Evolutionary conservation across 768 basidiomycete genomes (phyloP).

Genomic region (Lactarius deliciosus): DNA sequence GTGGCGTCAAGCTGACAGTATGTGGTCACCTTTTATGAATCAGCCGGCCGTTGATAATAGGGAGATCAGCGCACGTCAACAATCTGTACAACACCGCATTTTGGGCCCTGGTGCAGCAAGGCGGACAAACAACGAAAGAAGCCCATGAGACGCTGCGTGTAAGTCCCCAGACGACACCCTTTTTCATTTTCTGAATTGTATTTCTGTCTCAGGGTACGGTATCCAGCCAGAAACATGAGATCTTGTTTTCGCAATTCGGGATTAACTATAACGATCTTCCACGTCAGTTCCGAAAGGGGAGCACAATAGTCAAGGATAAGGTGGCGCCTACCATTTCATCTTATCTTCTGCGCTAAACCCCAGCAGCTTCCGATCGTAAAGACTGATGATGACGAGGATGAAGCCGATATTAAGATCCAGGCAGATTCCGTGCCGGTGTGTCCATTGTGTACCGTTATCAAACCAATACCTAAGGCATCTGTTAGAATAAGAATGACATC

Average conservation of each 20-base stretch:
- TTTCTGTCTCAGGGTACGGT: conserved; percentile 67
- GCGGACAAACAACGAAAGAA: conserved; percentile 71
- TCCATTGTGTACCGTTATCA: background rate
- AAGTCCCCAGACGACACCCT: conserved; percentile 25
- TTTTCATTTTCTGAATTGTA: background rate
- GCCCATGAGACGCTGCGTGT: conserved; percentile 83
- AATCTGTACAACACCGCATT: conserved; percentile 96
- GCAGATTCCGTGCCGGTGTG: background rate
- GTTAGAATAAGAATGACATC: background rate
- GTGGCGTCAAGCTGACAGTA: conserved; percentile 96
- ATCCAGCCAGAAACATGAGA: conserved; percentile 88
- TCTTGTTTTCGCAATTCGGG: conserved; percentile 75
- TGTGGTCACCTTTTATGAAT: conserved; percentile 34
- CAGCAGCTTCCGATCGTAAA: background rate
- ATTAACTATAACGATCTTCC: conserved; percentile 87
- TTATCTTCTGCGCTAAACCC: background rate
- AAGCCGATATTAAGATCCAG: background rate
- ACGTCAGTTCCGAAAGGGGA: conserved; percentile 79
- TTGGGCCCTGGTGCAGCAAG: conserved; percentile 89
- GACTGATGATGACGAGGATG: background rate
- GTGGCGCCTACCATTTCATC: conserved; percentile 35
- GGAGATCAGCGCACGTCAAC: conserved; percentile 84
- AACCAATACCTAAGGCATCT: background rate
- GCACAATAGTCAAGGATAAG: conserved; percentile 70
- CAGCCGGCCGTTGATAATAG: conserved; percentile 3